Evolutionary conservation across 345 rosid genomes (phyloP), one percentile per base, ranked within the genome.

Genomic region (Triadica sebifera): DNA sequence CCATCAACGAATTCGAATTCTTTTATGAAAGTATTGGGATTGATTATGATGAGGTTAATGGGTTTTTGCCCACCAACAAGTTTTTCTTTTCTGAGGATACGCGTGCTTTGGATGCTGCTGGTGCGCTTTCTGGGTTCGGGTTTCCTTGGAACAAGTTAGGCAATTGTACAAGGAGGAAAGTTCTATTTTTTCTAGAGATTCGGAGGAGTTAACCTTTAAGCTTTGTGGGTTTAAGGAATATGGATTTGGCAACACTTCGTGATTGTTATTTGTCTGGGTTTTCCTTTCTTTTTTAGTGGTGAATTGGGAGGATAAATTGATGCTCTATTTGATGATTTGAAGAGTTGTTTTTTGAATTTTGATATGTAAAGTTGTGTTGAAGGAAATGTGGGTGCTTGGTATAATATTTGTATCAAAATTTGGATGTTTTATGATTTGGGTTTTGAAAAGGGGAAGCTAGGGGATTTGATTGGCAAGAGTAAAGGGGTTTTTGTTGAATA

Each of bases 21-120:
- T 89, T 91, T 87, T 88, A 83, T 60, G 96, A 88, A 81, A 89
- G 96, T 60, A 88, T 89, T 71, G 93, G 93, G 49, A 86, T 89
- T 62, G 84, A 83, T 74, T 83, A 82, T 73, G 47, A 45, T n/a
- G 88, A 89, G 78, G 81, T 88, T 50, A 24, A 22, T 0, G 50
- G 24, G 17, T 69, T 81, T 77, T 80, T 89, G 77, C 90, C 93
- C 11, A 67, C 65, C 41, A 78, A 86, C 37, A 88, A 87, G 73
- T 89, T 91, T 69, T 88, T 89, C 78, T 80, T 91, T 41, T 81
- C 74, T 4, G 92, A 91, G 79, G 92, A 91, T 76, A 67, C 68
- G n/a, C 64, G 50, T 55, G 74, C 78, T 41, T 78, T 87, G 39
- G 72, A 80, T 65, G 87, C 83, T 8, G 89, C 92, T 45, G 80